phyloP scores from a whole-genome alignment of 768 basidiomycete genomes.

The Collybia sp. region DNA sequence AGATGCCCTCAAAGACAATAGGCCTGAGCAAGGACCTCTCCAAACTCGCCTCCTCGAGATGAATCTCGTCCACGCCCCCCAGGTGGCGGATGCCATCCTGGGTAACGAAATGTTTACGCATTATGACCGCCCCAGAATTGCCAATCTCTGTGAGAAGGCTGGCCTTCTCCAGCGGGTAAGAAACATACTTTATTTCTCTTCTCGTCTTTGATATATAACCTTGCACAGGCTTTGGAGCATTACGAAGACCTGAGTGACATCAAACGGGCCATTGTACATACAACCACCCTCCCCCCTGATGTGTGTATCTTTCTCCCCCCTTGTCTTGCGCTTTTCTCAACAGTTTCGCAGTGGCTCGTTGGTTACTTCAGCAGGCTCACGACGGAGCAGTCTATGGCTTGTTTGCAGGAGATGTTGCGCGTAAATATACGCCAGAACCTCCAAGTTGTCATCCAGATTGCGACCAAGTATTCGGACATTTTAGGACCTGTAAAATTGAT shows the following conservation, averaged over 20 bases:
- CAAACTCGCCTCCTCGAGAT: constrained; percentile 97
- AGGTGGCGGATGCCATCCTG: constrained; percentile 98
- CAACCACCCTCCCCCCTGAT: constrained; percentile 77
- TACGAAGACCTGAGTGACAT: constrained; percentile 99
- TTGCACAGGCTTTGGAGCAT: constrained; percentile 86
- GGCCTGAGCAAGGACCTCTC: constrained; percentile 91
- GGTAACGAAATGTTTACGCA: constrained; percentile 98
- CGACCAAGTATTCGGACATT: constrained; percentile 98
- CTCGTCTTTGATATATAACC: constrained; percentile 6
- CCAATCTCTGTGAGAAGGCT: constrained; percentile 98
- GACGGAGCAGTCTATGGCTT: constrained; percentile 94
- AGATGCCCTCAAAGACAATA: constrained; percentile 97
- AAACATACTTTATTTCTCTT: constrained; percentile 18
- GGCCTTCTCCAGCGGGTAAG: constrained; percentile 86
- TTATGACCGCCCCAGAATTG: constrained; percentile 94
- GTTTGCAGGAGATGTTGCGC: constrained; percentile 94
- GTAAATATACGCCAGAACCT: constrained; percentile 98
- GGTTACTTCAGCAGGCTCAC: constrained; percentile 96
- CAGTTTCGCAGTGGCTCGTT: constrained; percentile 75
- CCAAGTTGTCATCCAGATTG: constrained; percentile 94
- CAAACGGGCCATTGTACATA: constrained; percentile 96
- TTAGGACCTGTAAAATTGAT: constrained; percentile 96
- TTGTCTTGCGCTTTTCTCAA: constrained; percentile 4
- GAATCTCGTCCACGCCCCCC: constrained; percentile 96
- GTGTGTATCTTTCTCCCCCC: constrained; percentile 34